These are phyloP conservation scores for Penicillium verrucosum DNA, from an alignment of 2,329 filamentous ascomycete species.

Conservation along the genomic window DNA sequence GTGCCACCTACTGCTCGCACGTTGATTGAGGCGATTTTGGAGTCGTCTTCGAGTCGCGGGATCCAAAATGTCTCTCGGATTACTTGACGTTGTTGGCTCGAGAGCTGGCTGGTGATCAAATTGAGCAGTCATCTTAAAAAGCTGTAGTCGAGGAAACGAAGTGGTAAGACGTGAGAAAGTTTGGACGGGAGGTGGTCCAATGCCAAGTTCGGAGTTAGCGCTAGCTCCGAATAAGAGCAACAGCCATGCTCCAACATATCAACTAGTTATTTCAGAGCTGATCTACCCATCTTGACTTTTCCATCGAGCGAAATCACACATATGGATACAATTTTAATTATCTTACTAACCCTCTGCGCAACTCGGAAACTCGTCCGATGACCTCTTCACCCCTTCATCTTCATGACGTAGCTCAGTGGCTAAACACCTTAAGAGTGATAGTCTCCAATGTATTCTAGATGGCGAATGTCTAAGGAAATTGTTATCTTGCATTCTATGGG, in stretches of 20 bases:
- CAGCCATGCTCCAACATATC: neutral
- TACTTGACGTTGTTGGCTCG: neutral
- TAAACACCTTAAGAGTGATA: neutral
- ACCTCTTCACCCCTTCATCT: neutral
- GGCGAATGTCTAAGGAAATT: neutral
- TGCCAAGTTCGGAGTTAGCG: neutral
- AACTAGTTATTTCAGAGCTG: neutral
- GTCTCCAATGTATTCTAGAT: neutral
- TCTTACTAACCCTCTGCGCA: neutral
- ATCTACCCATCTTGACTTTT: neutral
- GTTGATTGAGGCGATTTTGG: constrained; percentile 25
- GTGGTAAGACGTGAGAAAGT: neutral
- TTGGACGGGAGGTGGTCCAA: neutral
- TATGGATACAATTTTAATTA: neutral
- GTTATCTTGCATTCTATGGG: neutral
- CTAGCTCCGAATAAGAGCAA: neutral
- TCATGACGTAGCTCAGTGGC: constrained; percentile 5
- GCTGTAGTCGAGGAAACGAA: neutral
- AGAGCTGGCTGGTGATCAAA: neutral
- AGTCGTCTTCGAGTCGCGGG: constrained; percentile 12
- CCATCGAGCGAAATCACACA: neutral
- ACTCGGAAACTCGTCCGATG: neutral
- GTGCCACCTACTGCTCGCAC: constrained; percentile 19
- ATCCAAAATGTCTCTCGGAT: neutral
- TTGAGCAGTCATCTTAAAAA: neutral